Evolutionary conservation across 306 rosid genomes (phyloP).

Genomic region (Rosa multiflora): DNA sequence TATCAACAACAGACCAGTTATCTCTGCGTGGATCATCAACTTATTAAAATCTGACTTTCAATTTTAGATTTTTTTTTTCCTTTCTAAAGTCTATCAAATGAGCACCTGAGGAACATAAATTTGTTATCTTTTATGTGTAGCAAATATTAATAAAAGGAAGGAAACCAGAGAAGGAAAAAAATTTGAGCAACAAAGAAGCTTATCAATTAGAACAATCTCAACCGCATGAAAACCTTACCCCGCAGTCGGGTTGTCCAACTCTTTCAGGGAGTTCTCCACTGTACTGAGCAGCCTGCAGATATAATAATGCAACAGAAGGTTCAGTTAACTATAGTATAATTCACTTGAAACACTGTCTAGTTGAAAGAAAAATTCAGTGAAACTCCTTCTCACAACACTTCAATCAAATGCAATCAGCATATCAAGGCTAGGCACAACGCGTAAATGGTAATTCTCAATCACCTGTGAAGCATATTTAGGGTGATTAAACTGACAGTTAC

Average conservation of each 20-base stretch:
- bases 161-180: not conserved
- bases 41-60: not conserved
- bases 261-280: constrained; percentile 89
- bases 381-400: too few relatives aligned
- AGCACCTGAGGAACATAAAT: not conserved
- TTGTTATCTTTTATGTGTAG: not conserved
- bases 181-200: not conserved
- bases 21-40: not conserved
- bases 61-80: too few relatives aligned
- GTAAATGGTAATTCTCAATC: constrained; percentile 20
- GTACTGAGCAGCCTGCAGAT: constrained; percentile 58
- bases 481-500: constrained; percentile 79
- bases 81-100: not conserved
- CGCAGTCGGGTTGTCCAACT: constrained; percentile 93
- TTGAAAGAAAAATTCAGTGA: too few relatives aligned
- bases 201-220: constrained; percentile 7
- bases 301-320: constrained; percentile 32
- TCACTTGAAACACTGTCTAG: not conserved
- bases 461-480: constrained; percentile 72
- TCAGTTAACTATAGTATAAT: constrained; percentile 5
- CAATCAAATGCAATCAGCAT: not conserved
- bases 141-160: not conserved
- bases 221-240: constrained; percentile 48
- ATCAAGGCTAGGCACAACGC: not conserved
- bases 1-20: constrained; percentile 11